These are phyloP conservation scores for Trichosporon inkin DNA, from an alignment of 1,284 basidiomycete species.

Conservation along the genomic window DNA sequence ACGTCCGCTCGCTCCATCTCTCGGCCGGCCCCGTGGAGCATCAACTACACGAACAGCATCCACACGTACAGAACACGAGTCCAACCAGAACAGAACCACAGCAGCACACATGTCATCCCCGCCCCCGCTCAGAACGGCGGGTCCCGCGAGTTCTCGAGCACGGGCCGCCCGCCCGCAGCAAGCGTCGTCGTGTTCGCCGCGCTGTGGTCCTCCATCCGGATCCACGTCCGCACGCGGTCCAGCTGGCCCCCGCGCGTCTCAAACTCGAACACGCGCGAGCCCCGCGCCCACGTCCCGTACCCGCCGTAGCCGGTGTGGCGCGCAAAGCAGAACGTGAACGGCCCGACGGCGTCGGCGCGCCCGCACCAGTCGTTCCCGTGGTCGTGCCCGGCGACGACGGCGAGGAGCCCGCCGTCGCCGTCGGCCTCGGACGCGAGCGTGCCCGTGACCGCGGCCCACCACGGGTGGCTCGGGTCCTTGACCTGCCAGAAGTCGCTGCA, in stretches of 20 bases:
- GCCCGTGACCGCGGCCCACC: conserved; percentile 15
- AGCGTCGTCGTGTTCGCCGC: conserved; percentile 16
- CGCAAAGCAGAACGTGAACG: conserved; percentile 17
- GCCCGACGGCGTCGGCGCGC: conserved; percentile 11
- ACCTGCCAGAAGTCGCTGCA: conserved; percentile 6
- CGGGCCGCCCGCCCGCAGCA: not conserved
- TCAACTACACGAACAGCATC: no score
- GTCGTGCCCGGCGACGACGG: conserved; percentile 28
- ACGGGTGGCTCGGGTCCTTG: conserved; percentile 7
- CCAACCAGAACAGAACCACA: not conserved
- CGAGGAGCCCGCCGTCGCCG: conserved; percentile 12
- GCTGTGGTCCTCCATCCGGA: conserved; percentile 14
- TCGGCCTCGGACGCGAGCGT: not conserved
- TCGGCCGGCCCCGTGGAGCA: no score
- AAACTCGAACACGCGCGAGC: conserved; percentile 9
- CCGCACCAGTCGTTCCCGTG: conserved; percentile 33
- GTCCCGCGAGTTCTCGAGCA: conserved; percentile 11
- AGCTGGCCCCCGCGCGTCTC: not conserved
- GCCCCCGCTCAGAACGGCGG: not conserved
- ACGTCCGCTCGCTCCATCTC: no score
- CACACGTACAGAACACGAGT: not conserved
- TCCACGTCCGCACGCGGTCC: conserved; percentile 9
- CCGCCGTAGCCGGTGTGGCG: conserved; percentile 18
- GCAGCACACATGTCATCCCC: no score
- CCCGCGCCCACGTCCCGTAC: conserved; percentile 17